A percentile compares a stretch with the other conserved stretches of the same genome.
Conservation (phyloP, 345 rosid genomes). For the Rubroshorea leprosula region DNA sequence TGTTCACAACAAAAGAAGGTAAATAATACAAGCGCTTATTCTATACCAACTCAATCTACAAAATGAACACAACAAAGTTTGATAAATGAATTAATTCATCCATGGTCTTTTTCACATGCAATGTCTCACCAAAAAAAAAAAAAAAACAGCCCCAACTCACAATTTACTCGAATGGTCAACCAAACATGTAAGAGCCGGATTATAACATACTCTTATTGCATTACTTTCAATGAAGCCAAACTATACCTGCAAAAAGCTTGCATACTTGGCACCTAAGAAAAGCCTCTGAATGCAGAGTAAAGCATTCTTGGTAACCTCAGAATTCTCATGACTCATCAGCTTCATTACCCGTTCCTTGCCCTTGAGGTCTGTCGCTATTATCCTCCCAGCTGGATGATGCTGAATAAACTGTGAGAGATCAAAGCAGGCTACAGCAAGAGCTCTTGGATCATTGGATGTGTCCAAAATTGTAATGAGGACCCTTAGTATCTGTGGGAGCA, state of each 20-base stretch:
- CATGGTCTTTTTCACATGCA: too few species aligned
- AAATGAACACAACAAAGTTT: too few species aligned
- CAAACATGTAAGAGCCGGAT: too few species aligned
- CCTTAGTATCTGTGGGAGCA: slow-evolving; percentile 64
- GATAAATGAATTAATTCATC: too few species aligned
- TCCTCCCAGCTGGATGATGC: slow-evolving; percentile 84
- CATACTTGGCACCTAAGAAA: slow-evolving; percentile 85
- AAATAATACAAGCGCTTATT: too few species aligned
- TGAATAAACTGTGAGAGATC: slow-evolving; percentile 96
- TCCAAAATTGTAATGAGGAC: slow-evolving; percentile 90
- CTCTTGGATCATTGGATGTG: slow-evolving; percentile 78
- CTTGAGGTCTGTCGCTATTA: slow-evolving; percentile 78
- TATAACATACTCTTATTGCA: too few species aligned
- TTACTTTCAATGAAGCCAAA: too few species aligned
- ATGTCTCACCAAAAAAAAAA: too few species aligned
- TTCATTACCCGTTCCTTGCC: slow-evolving; percentile 92
- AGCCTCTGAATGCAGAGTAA: slow-evolving; percentile 84
- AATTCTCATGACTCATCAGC: slow-evolving; percentile 77
- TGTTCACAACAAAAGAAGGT: too few species aligned
- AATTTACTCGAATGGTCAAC: too few species aligned
- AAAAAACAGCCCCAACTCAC: too few species aligned
- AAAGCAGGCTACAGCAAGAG: slow-evolving; percentile 85
- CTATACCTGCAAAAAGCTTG: slow-evolving; percentile 93
- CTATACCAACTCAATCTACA: too few species aligned
- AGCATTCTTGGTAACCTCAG: slow-evolving; percentile 74